Evolutionary conservation across 345 rosid species (phyloP).

Genomic region (Eucalyptus caleyi): DNA sequence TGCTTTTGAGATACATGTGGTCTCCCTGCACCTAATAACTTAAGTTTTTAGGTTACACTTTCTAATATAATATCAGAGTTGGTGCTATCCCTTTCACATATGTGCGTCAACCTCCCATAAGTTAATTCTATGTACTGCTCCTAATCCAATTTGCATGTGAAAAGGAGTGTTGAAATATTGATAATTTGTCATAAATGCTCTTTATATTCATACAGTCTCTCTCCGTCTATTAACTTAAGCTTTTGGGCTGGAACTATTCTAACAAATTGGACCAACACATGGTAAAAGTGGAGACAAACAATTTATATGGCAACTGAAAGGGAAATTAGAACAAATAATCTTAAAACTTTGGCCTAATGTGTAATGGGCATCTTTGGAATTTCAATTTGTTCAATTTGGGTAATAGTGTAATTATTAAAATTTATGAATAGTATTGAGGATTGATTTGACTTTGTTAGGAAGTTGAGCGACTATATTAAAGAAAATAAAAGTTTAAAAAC

Average conservation of each 20-base stretch:
- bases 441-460: background rate
- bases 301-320: background rate
- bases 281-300: background rate
- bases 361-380: background rate
- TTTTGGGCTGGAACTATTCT: no score
- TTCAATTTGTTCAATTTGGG: background rate
- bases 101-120: background rate
- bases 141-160: background rate
- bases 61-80: background rate
- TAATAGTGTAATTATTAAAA: background rate
- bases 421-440: background rate
- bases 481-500: background rate
- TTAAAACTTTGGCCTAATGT: background rate
- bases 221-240: background rate
- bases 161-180: background rate
- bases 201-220: background rate
- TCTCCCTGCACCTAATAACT: background rate
- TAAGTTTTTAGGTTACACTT: background rate
- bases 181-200: no score
- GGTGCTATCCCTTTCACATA: no score
- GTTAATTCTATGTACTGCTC: background rate
- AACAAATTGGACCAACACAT: background rate
- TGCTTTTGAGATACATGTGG: background rate
- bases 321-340: background rate
- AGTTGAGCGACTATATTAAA: background rate